These are phyloP conservation scores for Berkeleyomyces basicola DNA, from an alignment of 2,329 filamentous ascomycete species.

Conservation along the genomic window DNA sequence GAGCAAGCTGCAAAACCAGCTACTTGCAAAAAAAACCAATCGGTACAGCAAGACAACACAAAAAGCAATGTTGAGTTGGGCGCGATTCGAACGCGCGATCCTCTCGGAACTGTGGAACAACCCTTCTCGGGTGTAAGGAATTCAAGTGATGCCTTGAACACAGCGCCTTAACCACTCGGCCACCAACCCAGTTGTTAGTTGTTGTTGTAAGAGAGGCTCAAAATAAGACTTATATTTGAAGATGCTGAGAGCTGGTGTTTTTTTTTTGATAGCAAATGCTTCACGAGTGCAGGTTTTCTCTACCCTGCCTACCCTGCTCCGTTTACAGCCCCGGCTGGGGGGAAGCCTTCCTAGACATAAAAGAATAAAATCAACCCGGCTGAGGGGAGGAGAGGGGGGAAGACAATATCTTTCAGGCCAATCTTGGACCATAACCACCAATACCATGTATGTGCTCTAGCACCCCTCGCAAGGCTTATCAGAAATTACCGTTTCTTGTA, in stretches of 20 bases:
- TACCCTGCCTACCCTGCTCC: too few relatives aligned
- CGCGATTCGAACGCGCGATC: conserved; percentile 14
- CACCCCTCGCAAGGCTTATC: too few relatives aligned
- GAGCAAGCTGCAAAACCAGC: neutral
- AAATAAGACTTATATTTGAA: neutral
- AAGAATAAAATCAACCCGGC: too few relatives aligned
- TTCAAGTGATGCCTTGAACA: conserved; percentile 12
- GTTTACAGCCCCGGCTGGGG: too few relatives aligned
- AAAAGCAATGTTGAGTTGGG: conserved; percentile 11
- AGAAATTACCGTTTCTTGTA: too few relatives aligned
- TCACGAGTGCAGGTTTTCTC: too few relatives aligned
- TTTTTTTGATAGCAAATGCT: too few relatives aligned
- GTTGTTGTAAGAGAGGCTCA: neutral
- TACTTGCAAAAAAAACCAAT: neutral
- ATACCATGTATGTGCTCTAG: too few relatives aligned
- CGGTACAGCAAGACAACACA: neutral
- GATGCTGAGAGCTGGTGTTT: neutral
- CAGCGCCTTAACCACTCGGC: conserved; percentile 10
- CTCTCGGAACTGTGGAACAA: conserved; percentile 13
- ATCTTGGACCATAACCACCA: too few relatives aligned
- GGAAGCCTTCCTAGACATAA: too few relatives aligned
- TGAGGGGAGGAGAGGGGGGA: too few relatives aligned
- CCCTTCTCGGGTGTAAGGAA: conserved; percentile 13
- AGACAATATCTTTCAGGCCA: too few relatives aligned
- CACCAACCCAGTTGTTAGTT: conserved; percentile 10